These are phyloP conservation scores for Toxoplasma gondii DNA, from an alignment of 169 alveolate genomes.

Conservation along the genomic window DNA sequence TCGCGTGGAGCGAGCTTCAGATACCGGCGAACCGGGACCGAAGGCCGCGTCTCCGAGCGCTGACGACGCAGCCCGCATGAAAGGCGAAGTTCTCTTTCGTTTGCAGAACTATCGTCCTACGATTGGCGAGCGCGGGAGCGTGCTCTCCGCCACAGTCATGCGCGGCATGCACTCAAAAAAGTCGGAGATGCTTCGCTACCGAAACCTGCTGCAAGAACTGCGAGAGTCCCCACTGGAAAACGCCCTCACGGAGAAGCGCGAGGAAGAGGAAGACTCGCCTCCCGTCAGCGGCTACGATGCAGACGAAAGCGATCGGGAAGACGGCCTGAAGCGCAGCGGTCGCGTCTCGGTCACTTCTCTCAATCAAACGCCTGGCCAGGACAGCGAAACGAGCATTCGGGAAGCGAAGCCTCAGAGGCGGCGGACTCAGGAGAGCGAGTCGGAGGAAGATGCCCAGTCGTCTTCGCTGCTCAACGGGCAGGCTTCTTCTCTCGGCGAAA, in stretches of 20 bases:
- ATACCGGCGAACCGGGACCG: not conserved
- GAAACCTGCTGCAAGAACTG: not conserved
- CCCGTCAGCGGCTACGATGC: slow-evolving; percentile 12
- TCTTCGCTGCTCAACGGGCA: too few species aligned
- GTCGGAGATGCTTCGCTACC: not conserved
- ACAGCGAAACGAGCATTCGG: not conserved
- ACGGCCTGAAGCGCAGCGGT: not conserved
- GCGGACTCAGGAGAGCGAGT: not conserved
- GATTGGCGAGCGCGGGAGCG: slow-evolving; percentile 47
- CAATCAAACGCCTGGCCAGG: not conserved
- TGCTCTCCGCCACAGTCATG: not conserved
- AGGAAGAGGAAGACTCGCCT: not conserved
- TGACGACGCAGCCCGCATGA: not conserved
- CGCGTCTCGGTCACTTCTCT: not conserved
- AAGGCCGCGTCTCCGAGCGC: not conserved
- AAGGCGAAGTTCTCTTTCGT: not conserved
- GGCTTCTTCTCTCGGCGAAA: not conserved
- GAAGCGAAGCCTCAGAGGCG: not conserved
- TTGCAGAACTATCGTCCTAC: slow-evolving; percentile 41
- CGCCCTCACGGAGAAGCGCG: not conserved
- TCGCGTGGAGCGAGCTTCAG: not conserved
- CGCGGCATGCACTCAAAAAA: not conserved
- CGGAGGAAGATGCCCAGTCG: too few species aligned
- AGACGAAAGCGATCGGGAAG: not conserved
- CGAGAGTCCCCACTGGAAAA: not conserved